A percentile compares a stretch with the other conserved stretches of the same genome.
Conservation (phyloP, 441 rosid species). For the Populus hybrid region DNA sequence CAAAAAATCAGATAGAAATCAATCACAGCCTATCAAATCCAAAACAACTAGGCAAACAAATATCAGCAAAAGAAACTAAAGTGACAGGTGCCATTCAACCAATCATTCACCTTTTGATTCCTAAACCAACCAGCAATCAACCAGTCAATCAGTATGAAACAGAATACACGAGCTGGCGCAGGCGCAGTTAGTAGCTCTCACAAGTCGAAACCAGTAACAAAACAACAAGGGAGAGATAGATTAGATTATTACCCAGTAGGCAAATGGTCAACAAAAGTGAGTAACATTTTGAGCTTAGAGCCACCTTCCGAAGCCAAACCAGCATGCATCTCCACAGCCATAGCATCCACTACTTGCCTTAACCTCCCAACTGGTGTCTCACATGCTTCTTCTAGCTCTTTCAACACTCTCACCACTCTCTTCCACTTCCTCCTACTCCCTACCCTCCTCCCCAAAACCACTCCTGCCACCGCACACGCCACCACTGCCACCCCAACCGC, state of each 20-base stretch:
- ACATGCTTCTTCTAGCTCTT: constrained; percentile 72
- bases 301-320: constrained; percentile 99
- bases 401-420: constrained; percentile 56
- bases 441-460: constrained; percentile 62
- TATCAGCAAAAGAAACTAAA: background rate
- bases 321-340: constrained; percentile 98
- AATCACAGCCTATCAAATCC: background rate
- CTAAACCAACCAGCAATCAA: constrained; percentile 1
- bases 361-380: constrained; percentile 72
- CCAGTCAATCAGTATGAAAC: background rate
- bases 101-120: constrained; percentile 2
- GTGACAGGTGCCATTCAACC: background rate
- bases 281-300: constrained; percentile 91
- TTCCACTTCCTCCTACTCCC: constrained; percentile 69
- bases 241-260: constrained; percentile 61
- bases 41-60: background rate
- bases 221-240: background rate
- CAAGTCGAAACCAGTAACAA: background rate
- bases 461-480: constrained; percentile 74
- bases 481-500: constrained; percentile 67
- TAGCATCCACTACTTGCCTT: constrained; percentile 80
- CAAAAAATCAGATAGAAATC: constrained; percentile 4
- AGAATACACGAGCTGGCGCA: background rate
- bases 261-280: constrained; percentile 76
- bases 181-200: background rate